These are phyloP conservation scores for Xylaria sp. DNA, from an alignment of 2,329 filamentous ascomycete genomes.

Conservation along the genomic window DNA sequence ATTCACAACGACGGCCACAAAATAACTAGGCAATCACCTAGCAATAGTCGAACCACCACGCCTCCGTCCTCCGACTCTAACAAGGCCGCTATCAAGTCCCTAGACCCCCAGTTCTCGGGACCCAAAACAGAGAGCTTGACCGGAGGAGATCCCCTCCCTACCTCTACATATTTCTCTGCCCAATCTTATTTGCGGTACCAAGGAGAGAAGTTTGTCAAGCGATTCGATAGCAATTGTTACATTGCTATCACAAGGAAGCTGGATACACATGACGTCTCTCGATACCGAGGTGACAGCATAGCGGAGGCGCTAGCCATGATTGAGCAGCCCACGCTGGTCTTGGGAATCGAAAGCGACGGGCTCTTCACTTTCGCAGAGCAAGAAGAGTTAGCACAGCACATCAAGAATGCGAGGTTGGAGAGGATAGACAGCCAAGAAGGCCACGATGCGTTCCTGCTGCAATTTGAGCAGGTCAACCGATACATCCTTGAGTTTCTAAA, in stretches of 20 bases:
- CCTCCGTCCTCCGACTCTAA: slow-evolving; percentile 39
- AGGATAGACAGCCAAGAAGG: slow-evolving; percentile 95
- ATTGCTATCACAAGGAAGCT: slow-evolving; percentile 98
- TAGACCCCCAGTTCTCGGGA: slow-evolving; percentile 78
- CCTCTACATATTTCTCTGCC: slow-evolving; percentile 94
- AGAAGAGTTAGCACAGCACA: slow-evolving; percentile 85
- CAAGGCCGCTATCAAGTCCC: slow-evolving; percentile 43
- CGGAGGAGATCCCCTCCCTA: slow-evolving; percentile 63
- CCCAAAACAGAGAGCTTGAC: slow-evolving; percentile 64
- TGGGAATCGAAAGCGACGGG: slow-evolving; percentile 95
- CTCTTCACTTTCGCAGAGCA: slow-evolving; percentile 98
- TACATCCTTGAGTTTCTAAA: slow-evolving; percentile 87
- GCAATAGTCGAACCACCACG: slow-evolving; percentile 54
- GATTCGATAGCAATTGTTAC: slow-evolving; percentile 98
- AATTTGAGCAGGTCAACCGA: slow-evolving; percentile 96
- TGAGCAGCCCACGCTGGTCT: slow-evolving; percentile 86
- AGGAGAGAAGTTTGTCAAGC: slow-evolving; percentile 93
- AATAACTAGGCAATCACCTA: slow-evolving; percentile 66
- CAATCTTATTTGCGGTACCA: slow-evolving; percentile 98
- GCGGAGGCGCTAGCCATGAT: slow-evolving; percentile 82
- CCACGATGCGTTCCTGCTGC: slow-evolving; percentile 94
- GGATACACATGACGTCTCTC: slow-evolving; percentile 94
- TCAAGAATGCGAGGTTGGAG: slow-evolving; percentile 80
- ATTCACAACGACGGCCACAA: slow-evolving; percentile 87
- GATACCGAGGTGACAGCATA: slow-evolving; percentile 75